phyloP scores from a whole-genome alignment of 305 asterid species.

The Fraxinus platypoda region DNA sequence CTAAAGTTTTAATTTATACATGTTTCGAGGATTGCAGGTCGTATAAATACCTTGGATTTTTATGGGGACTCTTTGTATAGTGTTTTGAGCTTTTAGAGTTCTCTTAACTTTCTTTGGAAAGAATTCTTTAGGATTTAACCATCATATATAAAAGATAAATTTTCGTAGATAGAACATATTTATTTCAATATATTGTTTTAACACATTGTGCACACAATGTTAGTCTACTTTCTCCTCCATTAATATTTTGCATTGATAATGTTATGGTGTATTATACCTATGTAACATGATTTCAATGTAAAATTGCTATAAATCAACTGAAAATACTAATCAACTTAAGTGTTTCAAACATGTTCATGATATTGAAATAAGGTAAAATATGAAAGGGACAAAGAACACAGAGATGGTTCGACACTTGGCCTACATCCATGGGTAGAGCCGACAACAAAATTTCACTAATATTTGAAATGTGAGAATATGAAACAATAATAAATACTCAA shows the following conservation, averaged over 20 bases:
- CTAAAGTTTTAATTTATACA: not conserved
- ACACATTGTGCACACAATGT: not conserved
- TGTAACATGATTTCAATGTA: not conserved
- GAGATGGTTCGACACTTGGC: not conserved
- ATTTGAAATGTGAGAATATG: too few relatives aligned
- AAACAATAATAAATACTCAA: too few relatives aligned
- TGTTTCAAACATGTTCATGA: not conserved
- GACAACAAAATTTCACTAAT: not conserved
- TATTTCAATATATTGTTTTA: too few relatives aligned
- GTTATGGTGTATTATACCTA: not conserved
- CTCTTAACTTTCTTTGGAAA: not conserved
- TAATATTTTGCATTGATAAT: not conserved
- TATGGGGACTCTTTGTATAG: not conserved
- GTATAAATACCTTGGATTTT: too few relatives aligned
- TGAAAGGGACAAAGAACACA: not conserved
- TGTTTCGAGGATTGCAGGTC: not conserved
- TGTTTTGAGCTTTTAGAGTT: not conserved
- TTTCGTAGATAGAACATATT: not conserved
- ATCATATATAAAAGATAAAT: too few relatives aligned
- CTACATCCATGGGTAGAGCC: not conserved
- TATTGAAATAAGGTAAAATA: not conserved
- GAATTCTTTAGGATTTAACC: too few relatives aligned
- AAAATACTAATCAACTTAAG: too few relatives aligned
- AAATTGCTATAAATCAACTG: not conserved
- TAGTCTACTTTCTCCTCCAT: not conserved